These are phyloP conservation scores for Turnera subulata DNA, from an alignment of 345 rosid genomes.

Conservation along the genomic window DNA sequence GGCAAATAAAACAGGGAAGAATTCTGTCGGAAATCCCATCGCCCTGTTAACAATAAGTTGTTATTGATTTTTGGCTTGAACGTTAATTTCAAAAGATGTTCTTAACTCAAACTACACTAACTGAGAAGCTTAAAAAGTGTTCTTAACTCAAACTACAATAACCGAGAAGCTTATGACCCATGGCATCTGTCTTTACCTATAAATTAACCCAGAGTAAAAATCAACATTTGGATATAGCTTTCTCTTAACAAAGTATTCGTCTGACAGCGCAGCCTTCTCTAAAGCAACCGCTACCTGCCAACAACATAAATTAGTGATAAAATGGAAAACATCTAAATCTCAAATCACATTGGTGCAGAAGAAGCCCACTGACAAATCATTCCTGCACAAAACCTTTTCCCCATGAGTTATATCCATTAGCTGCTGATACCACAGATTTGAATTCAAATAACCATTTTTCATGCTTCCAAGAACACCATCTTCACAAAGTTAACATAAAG, in stretches of 20 bases:
- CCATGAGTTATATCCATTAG: too few relatives aligned
- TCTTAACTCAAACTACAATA: too few relatives aligned
- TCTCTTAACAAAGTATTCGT: constrained; percentile 85
- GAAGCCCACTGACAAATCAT: too few relatives aligned
- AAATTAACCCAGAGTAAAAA: constrained; percentile 94
- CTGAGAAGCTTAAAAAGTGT: too few relatives aligned
- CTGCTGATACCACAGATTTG: too few relatives aligned
- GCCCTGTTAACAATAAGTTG: constrained; percentile 45
- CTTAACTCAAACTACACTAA: too few relatives aligned
- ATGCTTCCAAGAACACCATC: too few relatives aligned
- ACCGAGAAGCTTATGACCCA: background rate
- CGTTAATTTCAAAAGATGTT: too few relatives aligned
- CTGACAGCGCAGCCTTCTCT: constrained; percentile 95
- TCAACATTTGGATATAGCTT: constrained; percentile 96
- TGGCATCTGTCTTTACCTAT: constrained; percentile 45
- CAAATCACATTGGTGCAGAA: too few relatives aligned
- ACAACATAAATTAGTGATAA: constrained; percentile 8
- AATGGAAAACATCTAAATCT: background rate
- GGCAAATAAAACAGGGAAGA: constrained; percentile 88
- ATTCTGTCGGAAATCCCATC: constrained; percentile 97
- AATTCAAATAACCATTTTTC: too few relatives aligned
- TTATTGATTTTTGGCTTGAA: background rate
- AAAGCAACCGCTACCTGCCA: constrained; percentile 88
- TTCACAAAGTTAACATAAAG: too few relatives aligned
- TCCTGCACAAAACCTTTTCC: too few relatives aligned